Base-by-base conservation (phyloP, 768 basidiomycete species). In the Gymnopilus dilepis region DNA sequence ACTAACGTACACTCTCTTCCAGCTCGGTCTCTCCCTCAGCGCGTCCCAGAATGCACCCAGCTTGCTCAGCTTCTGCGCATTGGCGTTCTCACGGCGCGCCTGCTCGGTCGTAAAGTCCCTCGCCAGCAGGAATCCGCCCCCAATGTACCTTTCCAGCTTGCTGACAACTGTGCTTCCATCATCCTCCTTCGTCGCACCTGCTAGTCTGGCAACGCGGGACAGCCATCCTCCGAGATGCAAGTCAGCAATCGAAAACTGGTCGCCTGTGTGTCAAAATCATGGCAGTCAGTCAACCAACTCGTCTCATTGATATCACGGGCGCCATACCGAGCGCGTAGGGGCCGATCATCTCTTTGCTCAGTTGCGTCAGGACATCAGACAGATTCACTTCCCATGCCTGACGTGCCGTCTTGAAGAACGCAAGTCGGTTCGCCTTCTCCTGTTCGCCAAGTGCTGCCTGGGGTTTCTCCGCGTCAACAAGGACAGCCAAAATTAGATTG, bases 151-250 rank as follows among this genome's bases (percentile, higher is more conserved):
- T 71, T 86, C 86, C 63, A 92, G 66, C 69, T 82, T 86, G 54
- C 64, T 73, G 11, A 87, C 76, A 6, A 78, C 81, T 0, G 71
- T 73, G 40, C 80, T 74, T 2, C 91, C 87, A 64, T 84, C 80
- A 40, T 89, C 84, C 5, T 63, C 72, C 0, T 67, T 70, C 24
- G 71, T 72, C 0, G 84, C 91, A 1, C 89, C 90, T 0, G 83
- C 78, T 19, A 92, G 77, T 52, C 67, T 71, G 21, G 87, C 83
- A 4, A 94, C 65, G 26, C 86, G 82, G 9, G 84, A 76, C 31
- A 95, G 70, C 92, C 92, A 96, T 26, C 85, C 86, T 8, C 85
- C 87, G 19, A 94, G 82, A 69, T 94, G 93, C 58, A 94, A 76
- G 70, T 95, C 94, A 13, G 89, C 91, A 48, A 93, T 75, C 6